phyloP scores from a whole-genome alignment of 768 basidiomycete species.

The Hygrocybe punicea region DNA sequence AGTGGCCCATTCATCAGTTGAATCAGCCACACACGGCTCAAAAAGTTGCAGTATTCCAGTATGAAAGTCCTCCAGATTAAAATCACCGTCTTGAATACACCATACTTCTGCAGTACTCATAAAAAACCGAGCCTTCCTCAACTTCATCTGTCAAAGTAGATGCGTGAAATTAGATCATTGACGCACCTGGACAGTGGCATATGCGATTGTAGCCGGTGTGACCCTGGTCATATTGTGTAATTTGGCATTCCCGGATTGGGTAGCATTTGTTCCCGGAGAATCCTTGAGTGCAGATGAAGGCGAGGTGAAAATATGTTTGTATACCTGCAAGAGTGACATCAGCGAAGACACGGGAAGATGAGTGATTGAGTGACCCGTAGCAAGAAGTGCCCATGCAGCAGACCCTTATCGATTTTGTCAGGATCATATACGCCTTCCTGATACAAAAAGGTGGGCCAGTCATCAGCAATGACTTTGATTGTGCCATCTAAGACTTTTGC shows the following conservation, averaged over 20 bases:
- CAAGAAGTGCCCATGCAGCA: constrained; percentile 1
- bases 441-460: constrained; percentile 6
- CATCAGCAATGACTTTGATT: not conserved
- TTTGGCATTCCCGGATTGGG: not conserved
- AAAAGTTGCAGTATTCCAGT: constrained; percentile 23
- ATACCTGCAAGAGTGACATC: not conserved
- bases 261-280: constrained; percentile 1
- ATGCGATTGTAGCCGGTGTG: constrained; percentile 27
- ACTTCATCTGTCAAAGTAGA: not conserved
- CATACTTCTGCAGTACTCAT: constrained; percentile 15
- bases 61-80: constrained; percentile 17
- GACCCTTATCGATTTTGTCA: not conserved
- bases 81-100: constrained; percentile 14
- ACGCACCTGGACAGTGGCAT: constrained; percentile 28
- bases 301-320: constrained; percentile 9
- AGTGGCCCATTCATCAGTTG: not conserved
- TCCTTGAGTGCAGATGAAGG: not conserved
- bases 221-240: constrained; percentile 15
- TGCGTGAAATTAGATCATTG: not conserved
- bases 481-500: not conserved
- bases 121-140: constrained; percentile 19
- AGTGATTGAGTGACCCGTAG: not conserved
- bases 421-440: constrained; percentile 1
- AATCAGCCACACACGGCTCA: not conserved
- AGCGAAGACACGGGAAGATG: not conserved